Base-by-base conservation (phyloP, 352 stramenopile species). In the Globisporangium solare region DNA sequence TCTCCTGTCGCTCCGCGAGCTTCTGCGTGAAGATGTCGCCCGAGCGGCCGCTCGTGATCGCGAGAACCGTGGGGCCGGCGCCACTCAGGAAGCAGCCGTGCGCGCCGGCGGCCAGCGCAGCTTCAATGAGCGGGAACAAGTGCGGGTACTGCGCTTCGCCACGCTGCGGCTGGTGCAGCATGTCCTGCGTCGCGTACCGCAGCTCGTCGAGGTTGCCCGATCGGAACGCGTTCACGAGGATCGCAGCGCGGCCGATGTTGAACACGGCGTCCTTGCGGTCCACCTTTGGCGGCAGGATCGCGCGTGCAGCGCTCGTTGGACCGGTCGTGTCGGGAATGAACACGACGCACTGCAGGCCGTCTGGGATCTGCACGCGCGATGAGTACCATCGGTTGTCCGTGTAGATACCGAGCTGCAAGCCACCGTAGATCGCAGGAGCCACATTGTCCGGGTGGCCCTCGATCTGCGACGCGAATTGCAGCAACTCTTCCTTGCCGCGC, bases 371-470 rank as follows among this genome's bases (percentile, higher is more conserved):
- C 40, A 99, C 93, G 53, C 97, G 92, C 79, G 98, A 98, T 13
- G 96, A 98, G 58, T 97, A 89, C 97, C 97, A 99, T 52, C 96
- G 93, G 57, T 97, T 84, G 58, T 98, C 95, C 45, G 95, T 97
- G 48, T 86, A 84, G 58, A 94, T 92, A 31, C 85, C 85, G 60
- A 99, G 83, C 82, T 99, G 97, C 61, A 99, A 87, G 21, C 97
- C 97, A 53, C 97, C 97, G 67, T 99, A 99, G 67, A 99, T 99
- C 14, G 94, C 96, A 0, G 97, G 97, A 46, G 97, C 96, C 14
- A 99, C 97, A 68, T 99, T 99, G 76, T 99, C 97, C 1, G 97
- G 97, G 79, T 99, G 97, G 18, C 97, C 97, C 62, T 99, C 97
- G 59, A 99, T 99, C 60, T 91, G 89, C 8, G 96, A 97, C 13